A percentile compares a stretch with the other conserved stretches of the same genome.
Conservation (phyloP, 2,329 filamentous ascomycete genomes). For the Fusarium devonianum region DNA sequence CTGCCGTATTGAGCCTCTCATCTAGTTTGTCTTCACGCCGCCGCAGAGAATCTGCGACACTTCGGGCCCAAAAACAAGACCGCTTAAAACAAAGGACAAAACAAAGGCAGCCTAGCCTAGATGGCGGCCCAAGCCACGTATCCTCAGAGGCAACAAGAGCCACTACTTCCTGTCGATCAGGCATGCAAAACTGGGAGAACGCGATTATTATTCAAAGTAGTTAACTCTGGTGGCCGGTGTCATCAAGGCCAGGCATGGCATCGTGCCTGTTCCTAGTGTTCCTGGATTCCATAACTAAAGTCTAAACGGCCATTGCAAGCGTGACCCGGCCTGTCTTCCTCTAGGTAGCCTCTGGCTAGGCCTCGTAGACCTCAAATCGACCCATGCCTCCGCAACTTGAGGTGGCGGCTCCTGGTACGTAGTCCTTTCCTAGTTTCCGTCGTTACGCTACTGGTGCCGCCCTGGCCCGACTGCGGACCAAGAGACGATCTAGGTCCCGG, state of each 20-base stretch:
- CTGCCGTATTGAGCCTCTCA: constrained; percentile 12
- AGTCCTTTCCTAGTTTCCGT: constrained; percentile 19
- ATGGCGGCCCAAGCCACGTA: constrained; percentile 37
- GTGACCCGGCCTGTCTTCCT: constrained; percentile 12
- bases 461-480: constrained; percentile 26
- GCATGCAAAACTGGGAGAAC: constrained; percentile 21
- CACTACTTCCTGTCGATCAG: constrained; percentile 28
- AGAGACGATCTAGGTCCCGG: constrained; percentile 13
- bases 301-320: constrained; percentile 5
- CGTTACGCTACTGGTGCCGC: constrained; percentile 14
- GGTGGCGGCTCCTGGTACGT: constrained; percentile 1
- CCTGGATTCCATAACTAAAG: constrained; percentile 12
- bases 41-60: constrained; percentile 17
- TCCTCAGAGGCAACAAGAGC: constrained; percentile 23
- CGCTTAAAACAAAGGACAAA: constrained; percentile 26
- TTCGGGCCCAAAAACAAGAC: constrained; percentile 18
- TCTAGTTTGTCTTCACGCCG: constrained; percentile 10
- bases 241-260: constrained; percentile 7
- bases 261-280: neutral
- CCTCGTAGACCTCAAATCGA: constrained; percentile 24
- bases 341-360: constrained; percentile 13
- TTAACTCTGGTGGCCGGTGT: constrained; percentile 4
- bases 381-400: constrained; percentile 25
- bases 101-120: constrained; percentile 18
- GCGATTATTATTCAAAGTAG: neutral